A percentile compares a stretch with the other conserved stretches of the same genome.
Evolutionary conservation across 495 filamentous ascomycete genomes (phyloP).

Genomic region (Penicillium malachiteum): DNA sequence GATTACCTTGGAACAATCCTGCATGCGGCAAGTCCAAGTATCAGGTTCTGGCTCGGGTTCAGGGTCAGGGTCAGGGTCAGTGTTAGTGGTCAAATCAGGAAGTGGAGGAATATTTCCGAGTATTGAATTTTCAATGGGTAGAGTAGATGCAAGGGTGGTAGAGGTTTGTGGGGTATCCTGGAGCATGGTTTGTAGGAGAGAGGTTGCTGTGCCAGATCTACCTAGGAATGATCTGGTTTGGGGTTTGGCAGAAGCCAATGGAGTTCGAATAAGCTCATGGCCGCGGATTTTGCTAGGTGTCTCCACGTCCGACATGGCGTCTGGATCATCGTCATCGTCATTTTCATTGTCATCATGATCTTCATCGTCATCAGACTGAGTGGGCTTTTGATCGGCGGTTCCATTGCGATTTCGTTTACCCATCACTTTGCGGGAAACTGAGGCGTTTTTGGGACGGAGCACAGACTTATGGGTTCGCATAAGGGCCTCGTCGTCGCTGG

Average conservation of each 20-base stretch:
- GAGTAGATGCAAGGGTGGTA: slow-evolving; percentile 1
- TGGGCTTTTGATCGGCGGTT: slow-evolving; percentile 29
- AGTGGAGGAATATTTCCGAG: slow-evolving; percentile 5
- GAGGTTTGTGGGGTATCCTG: slow-evolving; percentile 20
- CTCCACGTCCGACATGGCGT: slow-evolving; percentile 42
- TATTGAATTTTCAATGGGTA: slow-evolving; percentile 32
- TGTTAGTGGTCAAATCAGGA: slow-evolving; percentile 25
- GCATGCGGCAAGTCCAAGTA: slow-evolving; percentile 68
- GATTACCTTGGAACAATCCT: slow-evolving; percentile 64
- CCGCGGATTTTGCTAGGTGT: slow-evolving; percentile 47
- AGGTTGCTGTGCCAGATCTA: slow-evolving; percentile 28
- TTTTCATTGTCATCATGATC: slow-evolving; percentile 25
- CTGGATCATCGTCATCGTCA: slow-evolving; percentile 36
- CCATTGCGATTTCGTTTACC: slow-evolving; percentile 48
- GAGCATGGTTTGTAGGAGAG: slow-evolving; percentile 36
- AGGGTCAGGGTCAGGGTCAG: slow-evolving; percentile 51
- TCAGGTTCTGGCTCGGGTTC: slow-evolving; percentile 51
- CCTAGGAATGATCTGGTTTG: slow-evolving; percentile 36
- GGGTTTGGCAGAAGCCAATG: slow-evolving; percentile 36
- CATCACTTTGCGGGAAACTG: slow-evolving; percentile 40
- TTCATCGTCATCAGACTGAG: slow-evolving; percentile 33
- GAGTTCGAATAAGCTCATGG: slow-evolving; percentile 44
- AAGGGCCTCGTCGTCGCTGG: slow-evolving; percentile 42
- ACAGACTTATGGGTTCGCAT: slow-evolving; percentile 49
- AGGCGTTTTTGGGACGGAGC: slow-evolving; percentile 46